A percentile compares a stretch with the other conserved stretches of the same genome.
phyloP scores from a whole-genome alignment of 179 eudicot genomes.

The Silene noctiflora region DNA sequence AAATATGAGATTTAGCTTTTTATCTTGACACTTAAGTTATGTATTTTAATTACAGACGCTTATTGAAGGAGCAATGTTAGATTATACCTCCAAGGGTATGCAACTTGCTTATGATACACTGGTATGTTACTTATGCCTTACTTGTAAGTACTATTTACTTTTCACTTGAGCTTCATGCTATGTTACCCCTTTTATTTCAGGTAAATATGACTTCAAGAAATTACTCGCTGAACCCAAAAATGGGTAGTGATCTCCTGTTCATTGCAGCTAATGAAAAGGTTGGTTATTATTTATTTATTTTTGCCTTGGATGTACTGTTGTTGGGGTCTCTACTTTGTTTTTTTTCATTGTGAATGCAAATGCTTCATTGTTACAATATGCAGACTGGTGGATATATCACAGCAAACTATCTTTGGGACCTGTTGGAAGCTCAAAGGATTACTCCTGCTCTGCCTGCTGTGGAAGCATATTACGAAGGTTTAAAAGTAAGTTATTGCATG shows the following conservation, averaged over 20 bases:
- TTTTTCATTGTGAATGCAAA: not conserved
- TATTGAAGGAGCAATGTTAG: conserved; percentile 85
- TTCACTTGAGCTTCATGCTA: conserved; percentile 3
- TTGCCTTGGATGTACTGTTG: not conserved
- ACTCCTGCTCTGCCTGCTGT: conserved; percentile 57
- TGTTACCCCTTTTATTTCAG: conserved; percentile 29
- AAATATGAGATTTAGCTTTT: not conserved
- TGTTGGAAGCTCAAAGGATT: conserved; percentile 61
- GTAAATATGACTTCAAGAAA: conserved; percentile 52
- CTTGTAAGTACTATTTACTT: not conserved
- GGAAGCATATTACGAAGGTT: conserved; percentile 69
- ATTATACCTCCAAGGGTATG: conserved; percentile 80
- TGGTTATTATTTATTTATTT: conserved; percentile 3
- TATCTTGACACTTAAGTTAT: conserved; percentile 12
- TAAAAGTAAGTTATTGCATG: conserved; percentile 56
- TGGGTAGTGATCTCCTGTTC: conserved; percentile 71
- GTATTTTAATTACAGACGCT: conserved; percentile 52
- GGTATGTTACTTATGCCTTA: conserved; percentile 42
- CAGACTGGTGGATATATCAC: conserved; percentile 75
- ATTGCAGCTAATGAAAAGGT: conserved; percentile 91
- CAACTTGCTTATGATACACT: conserved; percentile 77
- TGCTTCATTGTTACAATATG: conserved; percentile 4
- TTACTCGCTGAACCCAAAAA: conserved; percentile 40
- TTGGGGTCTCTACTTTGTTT: conserved; percentile 3
- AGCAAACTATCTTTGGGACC: conserved; percentile 86